Percentiles rank a stretch among this genome's conserved stretches.
These are phyloP conservation scores for Fusarium kyushuense DNA, from an alignment of 2,329 filamentous ascomycete species.

Conservation along the genomic window DNA sequence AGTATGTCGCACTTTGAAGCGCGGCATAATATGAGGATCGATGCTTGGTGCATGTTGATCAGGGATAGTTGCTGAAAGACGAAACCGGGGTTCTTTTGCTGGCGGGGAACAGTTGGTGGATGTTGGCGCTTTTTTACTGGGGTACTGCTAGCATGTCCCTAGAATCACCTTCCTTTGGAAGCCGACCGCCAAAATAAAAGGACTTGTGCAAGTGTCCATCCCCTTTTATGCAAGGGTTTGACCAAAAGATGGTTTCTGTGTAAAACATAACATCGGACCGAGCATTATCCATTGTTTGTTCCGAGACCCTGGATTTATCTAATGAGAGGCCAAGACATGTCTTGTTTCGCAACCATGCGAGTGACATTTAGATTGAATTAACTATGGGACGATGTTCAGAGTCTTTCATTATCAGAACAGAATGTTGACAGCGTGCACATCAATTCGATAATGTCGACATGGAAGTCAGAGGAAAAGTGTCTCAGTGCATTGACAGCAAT, in stretches of 20 bases:
- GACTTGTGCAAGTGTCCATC: constrained; percentile 27
- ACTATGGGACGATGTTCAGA: neutral
- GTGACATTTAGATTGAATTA: constrained; percentile 2
- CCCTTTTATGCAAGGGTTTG: constrained; percentile 11
- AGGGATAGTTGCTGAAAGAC: constrained; percentile 36
- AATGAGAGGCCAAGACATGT: constrained; percentile 22
- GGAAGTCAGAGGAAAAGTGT: constrained; percentile 1
- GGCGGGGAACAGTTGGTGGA: constrained; percentile 7
- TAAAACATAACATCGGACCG: constrained; percentile 8
- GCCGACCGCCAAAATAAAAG: constrained; percentile 21
- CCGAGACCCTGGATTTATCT: neutral
- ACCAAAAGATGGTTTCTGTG: constrained; percentile 1
- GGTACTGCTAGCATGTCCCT: constrained; percentile 11
- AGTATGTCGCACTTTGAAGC: constrained; percentile 5
- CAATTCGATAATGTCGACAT: too few relatives aligned
- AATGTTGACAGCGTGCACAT: too few relatives aligned
- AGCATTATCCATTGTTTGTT: constrained; percentile 2
- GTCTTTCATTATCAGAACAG: neutral
- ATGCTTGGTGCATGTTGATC: constrained; percentile 44
- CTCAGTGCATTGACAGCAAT: neutral
- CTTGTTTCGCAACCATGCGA: constrained; percentile 29
- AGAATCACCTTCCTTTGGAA: constrained; percentile 33
- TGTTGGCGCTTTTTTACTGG: constrained; percentile 19
- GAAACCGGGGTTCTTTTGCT: constrained; percentile 24
- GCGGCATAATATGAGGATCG: constrained; percentile 41